Evolutionary conservation across 208 protist genomes (phyloP), one percentile per base, ranked within the genome.

Genomic region (Leishmania gerbilli): DNA sequence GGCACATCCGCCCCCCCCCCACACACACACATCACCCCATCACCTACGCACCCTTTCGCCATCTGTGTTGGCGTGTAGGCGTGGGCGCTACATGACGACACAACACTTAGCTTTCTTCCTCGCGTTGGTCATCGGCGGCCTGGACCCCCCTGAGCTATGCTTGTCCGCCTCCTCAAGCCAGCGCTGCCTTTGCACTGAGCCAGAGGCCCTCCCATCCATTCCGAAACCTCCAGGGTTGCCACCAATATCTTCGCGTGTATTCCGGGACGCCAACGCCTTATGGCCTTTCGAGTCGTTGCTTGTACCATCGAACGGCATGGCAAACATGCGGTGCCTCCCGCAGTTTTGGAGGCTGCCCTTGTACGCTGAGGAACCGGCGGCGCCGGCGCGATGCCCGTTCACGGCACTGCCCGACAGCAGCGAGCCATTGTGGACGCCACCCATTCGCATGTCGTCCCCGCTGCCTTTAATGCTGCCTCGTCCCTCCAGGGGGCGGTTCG

Each of bases 41-140:
- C 24, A 1, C 56, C 56, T 31, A 5, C 1, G n/a, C 56, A 21
- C 7, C 24, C 45, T 13, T 47, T 47, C 9, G 45, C 53, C 27
- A 21, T 62, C 56, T n/a, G 19, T 31, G 47, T 56, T 9, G 6
- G 24, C 11, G 19, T 76, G 49, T 24, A 51, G 13, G 13, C n/a
- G 34, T 34, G 53, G 11, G 72, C 4, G 51, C 77, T 80, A 89
- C 81, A 89, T 86, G 55, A 86, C 75, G 45, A 58, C 71, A 65
- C 81, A 89, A 40, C 81, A 89, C 77, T 84, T 89, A 2, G 77
- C 47, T 9, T 76, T 72, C 53, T 84, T 83, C 40, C 55, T 67
- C 8, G 19, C 24, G 42, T 27, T 5, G 3, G 72, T 27, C 37
- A 51, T 51, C 42, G 34, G 53, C 47, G 79, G 64, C 56, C 65